Base-by-base conservation (phyloP, 768 basidiomycete species). In the Naganishia onofrii region DNA sequence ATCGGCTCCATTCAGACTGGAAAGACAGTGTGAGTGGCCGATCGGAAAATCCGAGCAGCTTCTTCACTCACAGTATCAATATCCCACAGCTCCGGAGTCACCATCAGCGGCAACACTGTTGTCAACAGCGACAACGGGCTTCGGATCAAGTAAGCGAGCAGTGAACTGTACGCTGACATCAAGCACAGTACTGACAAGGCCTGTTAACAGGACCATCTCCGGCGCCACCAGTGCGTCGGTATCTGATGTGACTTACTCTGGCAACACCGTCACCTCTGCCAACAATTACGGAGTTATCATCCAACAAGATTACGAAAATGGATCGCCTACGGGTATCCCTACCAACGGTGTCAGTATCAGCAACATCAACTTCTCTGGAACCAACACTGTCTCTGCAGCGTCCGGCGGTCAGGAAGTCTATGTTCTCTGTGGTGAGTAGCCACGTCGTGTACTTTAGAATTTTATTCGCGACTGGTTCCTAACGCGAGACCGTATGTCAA, bases 291-390 rank as follows among this genome's bases (percentile, higher is more conserved):
- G 88, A 36, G 79, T 89, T 0, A 64, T 89, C 70, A 87, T 89
- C 42, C 86, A 87, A 75, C 86, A 87, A 84, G 88, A 86, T 74
- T 88, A 89, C 75, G 87, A 88, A 34, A 56, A 74, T 64, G 68
- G 70, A 31, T 28, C 58, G 28, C 66, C 70, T 31, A 73, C 86
- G 19, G 85, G 85, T 21, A 85, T 81, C 0, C 86, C 88, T 3
- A 87, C 87, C 34, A 85, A 77, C 19, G 87, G 87, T 3, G 85
- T 87, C 15, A 78, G 72, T n/a, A 79, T 88, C 72, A 87, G 84
- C 85, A 83, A 81, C 71, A 79, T 89, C 73, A 85, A 82, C 73
- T 88, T 88, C 75, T 74, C 77, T 55, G 76, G 74, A 10, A 78
- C 81, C 0, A 76, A 78, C 44, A 82, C 78, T 0, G 76, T 89